Base-by-base conservation (phyloP, 805 yeast genomes). In the Metschnikowia amazonensis region DNA sequence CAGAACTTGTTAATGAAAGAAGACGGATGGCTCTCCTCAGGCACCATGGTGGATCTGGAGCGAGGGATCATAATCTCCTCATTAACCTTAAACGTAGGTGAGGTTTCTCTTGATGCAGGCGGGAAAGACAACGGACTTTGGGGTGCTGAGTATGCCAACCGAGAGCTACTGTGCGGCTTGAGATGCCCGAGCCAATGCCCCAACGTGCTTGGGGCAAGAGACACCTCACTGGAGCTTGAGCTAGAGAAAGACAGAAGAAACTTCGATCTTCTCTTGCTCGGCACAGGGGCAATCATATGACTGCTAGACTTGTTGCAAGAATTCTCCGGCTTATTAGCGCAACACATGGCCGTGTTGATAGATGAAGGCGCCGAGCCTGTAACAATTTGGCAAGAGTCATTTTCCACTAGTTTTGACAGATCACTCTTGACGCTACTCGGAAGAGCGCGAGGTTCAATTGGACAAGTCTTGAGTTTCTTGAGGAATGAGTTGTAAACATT, bases 401-500 rank as follows among this genome's bases (percentile, higher is more conserved):
- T n/a, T 5, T n/a, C 25, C 20, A 8, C 41, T 14, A 20, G n/a
- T 11, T 21, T 37, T 28, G 17, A 17, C 41, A 28, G 17, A 7
- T 11, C 13, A n/a, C 29, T 37, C 14, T 37, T 37, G 25, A n/a
- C 41, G n/a, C 33, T 37, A 9, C 33, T 37, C 24, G 25, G 32
- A 36, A 18, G 30, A 17, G 31, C 33, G n/a, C 32, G 13, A n/a
- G n/a, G 17, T 27, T 36, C 30, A 1, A 27, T 18, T 13, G 40
- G 23, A 13, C 33, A 28, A 6, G 14, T 6, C 27, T 29, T 28
- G 9, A 37, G 11, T 10, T 27, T 37, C 25, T 35, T 31, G 35
- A 50, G 25, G 38, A 53, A 56, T 4, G 52, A 43, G 28, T 39
- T 29, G 49, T 64, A 69, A 8, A 60, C 70, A 42, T 69, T 69